Evolutionary conservation across 768 basidiomycete species (phyloP), one percentile per base, ranked within the genome.

Genomic region (Mycena epipterygia): DNA sequence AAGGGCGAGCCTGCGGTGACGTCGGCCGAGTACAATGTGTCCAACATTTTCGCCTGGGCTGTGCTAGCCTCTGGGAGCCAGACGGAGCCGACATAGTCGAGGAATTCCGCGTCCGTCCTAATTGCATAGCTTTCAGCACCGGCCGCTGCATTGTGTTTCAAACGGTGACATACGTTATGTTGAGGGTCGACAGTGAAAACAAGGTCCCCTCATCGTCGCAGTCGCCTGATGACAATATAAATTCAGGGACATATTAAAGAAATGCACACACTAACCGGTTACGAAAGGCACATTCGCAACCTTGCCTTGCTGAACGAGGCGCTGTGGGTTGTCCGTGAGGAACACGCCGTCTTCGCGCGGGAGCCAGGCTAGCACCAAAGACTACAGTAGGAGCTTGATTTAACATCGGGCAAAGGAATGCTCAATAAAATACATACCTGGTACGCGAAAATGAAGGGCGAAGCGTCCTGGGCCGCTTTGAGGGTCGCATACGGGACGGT

Each of bases 181-280:
- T 88, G 39, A 85, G 64, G 4, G 81, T 87, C 3, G 86, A 79
- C 13, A 86, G 70, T 2, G 86, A 80, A 71, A 88, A 88, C 0
- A 86, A 25, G 0, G 89, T 89, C 11, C 89, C 90, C 74, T 91
- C 90, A 59, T 91, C 90, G 56, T 90, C 88, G 68, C 83, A 84
- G 68, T 88, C 84, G 37, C 37, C 37, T 39, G 16, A 16, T 8
- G 37, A 39, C 8, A 39, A 39, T 39, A 39, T 16, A 39, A 16
- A 39, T 9, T 39, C 16, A 39, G 37, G 37, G 37, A 39, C 8
- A n/a, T n/a, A 9, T n/a, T n/a, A n/a, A n/a, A n/a, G n/a, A n/a
- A n/a, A n/a, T n/a, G n/a, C n/a, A n/a, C n/a, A n/a, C n/a, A 39
- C 37, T 39, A 9, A 82, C 87, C 88, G 1, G 79, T 86, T 30